A percentile compares a stretch with the other conserved stretches of the same genome.
Evolutionary conservation across 805 yeast species (phyloP).

Genomic region (Yarrowia sp.): DNA sequence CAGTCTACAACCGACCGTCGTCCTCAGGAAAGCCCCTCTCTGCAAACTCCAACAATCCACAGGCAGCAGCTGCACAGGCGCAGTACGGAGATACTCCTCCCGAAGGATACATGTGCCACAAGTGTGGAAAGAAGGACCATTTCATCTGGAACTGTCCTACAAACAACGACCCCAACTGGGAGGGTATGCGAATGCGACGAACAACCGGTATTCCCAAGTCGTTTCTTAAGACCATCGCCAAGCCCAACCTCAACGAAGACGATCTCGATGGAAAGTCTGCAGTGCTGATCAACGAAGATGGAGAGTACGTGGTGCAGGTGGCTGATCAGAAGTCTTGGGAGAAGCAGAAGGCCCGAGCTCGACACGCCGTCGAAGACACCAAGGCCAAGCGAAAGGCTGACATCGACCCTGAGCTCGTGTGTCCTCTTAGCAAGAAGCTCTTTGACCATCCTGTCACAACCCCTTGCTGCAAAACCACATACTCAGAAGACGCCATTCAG

Average conservation of each 20-base stretch:
- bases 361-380: conserved; percentile 42
- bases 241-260: conserved; percentile 61
- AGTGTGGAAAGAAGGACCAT: conserved; percentile 95
- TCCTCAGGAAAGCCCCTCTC: conserved; percentile 40
- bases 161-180: conserved; percentile 89
- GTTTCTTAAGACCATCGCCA: conserved; percentile 83
- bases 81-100: conserved; percentile 62
- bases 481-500: conserved; percentile 69
- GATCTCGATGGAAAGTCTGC: conserved; percentile 59
- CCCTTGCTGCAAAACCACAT: conserved; percentile 73
- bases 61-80: conserved; percentile 62
- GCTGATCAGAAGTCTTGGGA: conserved; percentile 95
- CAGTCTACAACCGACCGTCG: conserved; percentile 58
- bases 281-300: conserved; percentile 90
- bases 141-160: conserved; percentile 98
- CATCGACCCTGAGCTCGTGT: conserved; percentile 68
- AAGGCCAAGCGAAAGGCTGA: conserved; percentile 55
- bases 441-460: conserved; percentile 77
- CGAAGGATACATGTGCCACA: conserved; percentile 92
- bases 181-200: conserved; percentile 85
- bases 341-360: conserved; percentile 66
- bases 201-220: conserved; percentile 98
- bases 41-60: conserved; percentile 50
- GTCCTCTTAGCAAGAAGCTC: conserved; percentile 72
- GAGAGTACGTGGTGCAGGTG: conserved; percentile 93